Conservation (phyloP, 305 asterid species). For the Withania somnifera region DNA sequence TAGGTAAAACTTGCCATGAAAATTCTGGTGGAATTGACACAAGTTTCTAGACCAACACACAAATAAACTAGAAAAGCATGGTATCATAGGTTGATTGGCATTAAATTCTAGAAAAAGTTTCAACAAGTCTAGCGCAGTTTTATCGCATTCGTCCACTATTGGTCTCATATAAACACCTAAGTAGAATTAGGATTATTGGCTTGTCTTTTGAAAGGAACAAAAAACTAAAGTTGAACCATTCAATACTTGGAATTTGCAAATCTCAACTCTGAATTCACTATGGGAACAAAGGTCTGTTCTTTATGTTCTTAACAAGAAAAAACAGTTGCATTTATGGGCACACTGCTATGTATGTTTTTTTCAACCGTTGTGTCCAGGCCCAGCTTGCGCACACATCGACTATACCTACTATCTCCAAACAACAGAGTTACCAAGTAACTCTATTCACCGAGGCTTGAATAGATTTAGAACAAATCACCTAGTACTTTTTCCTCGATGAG, state of each 20-base stretch:
- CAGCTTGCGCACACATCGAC: no score
- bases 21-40: background rate
- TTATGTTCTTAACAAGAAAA: background rate
- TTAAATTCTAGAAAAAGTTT: background rate
- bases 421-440: background rate
- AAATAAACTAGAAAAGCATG: background rate
- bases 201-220: background rate
- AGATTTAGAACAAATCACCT: background rate
- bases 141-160: background rate
- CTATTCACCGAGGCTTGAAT: background rate
- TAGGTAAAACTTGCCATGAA: background rate
- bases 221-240: background rate
- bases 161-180: background rate
- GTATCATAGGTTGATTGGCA: background rate
- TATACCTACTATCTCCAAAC: background rate
- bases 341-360: background rate
- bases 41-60: background rate
- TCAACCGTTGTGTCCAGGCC: no score
- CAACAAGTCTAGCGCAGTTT: background rate
- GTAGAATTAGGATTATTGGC: background rate
- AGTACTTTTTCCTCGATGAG: background rate
- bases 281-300: background rate
- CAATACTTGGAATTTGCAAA: background rate
- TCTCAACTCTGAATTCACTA: background rate
- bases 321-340: background rate